Conservation (phyloP, 1,139 yeast genomes). For the Pneumocystis murina region DNA sequence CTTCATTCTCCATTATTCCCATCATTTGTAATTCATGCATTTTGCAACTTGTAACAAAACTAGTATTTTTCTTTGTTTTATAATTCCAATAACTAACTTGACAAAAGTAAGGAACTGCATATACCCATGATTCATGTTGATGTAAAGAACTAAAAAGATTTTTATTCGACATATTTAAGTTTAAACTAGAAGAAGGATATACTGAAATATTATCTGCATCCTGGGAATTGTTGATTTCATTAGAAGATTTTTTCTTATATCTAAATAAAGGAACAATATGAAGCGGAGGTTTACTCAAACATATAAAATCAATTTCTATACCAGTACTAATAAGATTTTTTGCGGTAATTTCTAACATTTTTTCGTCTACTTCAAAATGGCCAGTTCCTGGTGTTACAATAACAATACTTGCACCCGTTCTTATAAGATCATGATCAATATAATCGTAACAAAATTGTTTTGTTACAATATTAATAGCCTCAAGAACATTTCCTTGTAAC, state of each 20-base stretch:
- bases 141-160: not conserved
- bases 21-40: conserved; percentile 94
- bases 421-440: conserved; percentile 70
- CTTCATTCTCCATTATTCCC: conserved; percentile 90
- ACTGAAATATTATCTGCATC: not conserved
- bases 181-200: not conserved
- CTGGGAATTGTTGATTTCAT: not conserved
- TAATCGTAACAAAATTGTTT: conserved; percentile 68
- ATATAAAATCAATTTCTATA: conserved; percentile 73
- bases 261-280: conserved; percentile 84
- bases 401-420: conserved; percentile 73
- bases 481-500: conserved; percentile 75
- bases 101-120: conserved; percentile 71
- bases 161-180: conserved; percentile 5
- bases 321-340: conserved; percentile 63
- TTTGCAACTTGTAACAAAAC: conserved; percentile 85
- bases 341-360: conserved; percentile 59
- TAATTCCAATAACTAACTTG: conserved; percentile 73
- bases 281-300: conserved; percentile 79
- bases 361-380: conserved; percentile 77
- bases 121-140: conserved; percentile 43
- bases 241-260: conserved; percentile 31
- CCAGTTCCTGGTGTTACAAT: conserved; percentile 89
- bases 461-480: conserved; percentile 73
- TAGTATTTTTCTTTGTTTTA: conserved; percentile 12